These are phyloP conservation scores for Pleurozium schreberi DNA, from an alignment of 225 moss, liverwort and hornwort species.

Conservation along the genomic window DNA sequence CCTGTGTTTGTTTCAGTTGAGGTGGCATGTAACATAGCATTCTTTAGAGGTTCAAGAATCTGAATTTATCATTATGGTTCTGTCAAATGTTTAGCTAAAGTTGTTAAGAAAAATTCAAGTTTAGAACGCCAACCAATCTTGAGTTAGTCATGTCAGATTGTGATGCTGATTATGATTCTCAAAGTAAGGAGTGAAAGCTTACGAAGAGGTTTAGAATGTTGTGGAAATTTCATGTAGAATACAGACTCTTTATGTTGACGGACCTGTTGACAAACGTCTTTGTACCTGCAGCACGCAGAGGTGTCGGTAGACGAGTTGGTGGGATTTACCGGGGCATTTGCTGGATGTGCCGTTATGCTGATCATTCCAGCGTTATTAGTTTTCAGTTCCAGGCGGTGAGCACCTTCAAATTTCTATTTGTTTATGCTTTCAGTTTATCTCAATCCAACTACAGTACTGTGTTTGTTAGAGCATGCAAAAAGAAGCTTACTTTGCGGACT, in stretches of 20 bases:
- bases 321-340: slow-evolving; percentile 84
- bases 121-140: neutral
- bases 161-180: neutral
- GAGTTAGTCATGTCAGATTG: neutral
- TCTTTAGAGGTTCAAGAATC: neutral
- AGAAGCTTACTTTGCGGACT: no score
- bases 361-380: slow-evolving; percentile 83
- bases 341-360: slow-evolving; percentile 89
- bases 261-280: neutral
- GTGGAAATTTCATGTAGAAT: neutral
- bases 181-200: neutral
- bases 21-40: neutral
- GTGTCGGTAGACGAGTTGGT: slow-evolving; percentile 84
- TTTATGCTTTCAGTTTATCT: neutral
- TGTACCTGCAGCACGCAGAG: slow-evolving; percentile 55
- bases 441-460: neutral
- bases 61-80: neutral
- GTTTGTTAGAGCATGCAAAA: neutral
- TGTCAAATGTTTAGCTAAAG: neutral
- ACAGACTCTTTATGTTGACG: neutral
- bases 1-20: neutral
- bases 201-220: neutral
- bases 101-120: neutral
- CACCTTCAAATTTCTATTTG: neutral
- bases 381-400: slow-evolving; percentile 67